Base-by-base conservation (phyloP, 2,329 filamentous ascomycete species). In the Penicillium sp. region DNA sequence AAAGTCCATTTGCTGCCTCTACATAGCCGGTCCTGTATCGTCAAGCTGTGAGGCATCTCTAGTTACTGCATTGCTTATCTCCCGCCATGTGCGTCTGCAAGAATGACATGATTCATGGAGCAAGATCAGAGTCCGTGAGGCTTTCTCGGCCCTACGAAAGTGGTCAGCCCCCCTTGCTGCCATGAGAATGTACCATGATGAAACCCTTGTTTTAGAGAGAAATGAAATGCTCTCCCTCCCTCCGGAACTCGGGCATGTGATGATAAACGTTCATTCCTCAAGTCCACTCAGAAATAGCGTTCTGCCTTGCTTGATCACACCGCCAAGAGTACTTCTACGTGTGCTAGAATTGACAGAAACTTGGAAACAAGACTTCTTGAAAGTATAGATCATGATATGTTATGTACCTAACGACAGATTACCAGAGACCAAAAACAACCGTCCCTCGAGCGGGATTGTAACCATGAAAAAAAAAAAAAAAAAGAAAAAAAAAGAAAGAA, bases 111-210 rank as follows among this genome's bases (percentile, higher is more conserved):
- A 31, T 31, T 31, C 7, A 31, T 31, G 43, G 19, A 49, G 10
- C 27, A 19, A 35, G 27, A 1, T 11, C 7, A 35, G 18, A 16
- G 4, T 44, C 31, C 24, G 33, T 36, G 14, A 27, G 18, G 41
- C n/a, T 31, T 24, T 22, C 4, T 18, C n/a, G 33, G 47, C 47
- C 47, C 33, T 6, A 18, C 14, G 27, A 35, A 5, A n/a, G 13
- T 4, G 22, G 18, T 10, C 11, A 5, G 18, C 9, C 56, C 55
- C 55, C 57, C 57, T 59, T 56, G 41, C 57, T 24, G 40, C 31
- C 18, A 22, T 18, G 9, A 36, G 24, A 47, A 59, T 52, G 53
- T 24, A 24, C 27, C 14, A 54, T 53, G 50, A 54, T 40, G 49
- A 37, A 54, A 40, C 13, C 31, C 41, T 40, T 55, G 43, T 47